These are phyloP conservation scores for Auricularia cornea DNA, from an alignment of 768 basidiomycete species.

Conservation along the genomic window DNA sequence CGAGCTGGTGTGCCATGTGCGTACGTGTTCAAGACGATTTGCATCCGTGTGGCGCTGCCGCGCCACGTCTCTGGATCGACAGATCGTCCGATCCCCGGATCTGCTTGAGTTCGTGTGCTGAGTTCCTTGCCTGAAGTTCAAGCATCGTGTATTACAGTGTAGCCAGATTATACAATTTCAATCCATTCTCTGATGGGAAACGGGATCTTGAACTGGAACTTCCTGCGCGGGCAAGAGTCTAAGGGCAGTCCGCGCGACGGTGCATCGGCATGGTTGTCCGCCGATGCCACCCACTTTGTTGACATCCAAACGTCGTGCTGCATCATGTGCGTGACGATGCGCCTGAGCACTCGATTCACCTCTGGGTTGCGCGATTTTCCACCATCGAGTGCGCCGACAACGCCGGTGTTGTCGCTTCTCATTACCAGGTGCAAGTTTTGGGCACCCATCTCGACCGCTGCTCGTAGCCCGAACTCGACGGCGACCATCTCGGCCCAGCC, in stretches of 20 bases:
- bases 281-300: slow-evolving; percentile 23
- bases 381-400: slow-evolving; percentile 27
- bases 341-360: slow-evolving; percentile 16
- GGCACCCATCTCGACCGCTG: slow-evolving; percentile 19
- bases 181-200: too few relatives aligned
- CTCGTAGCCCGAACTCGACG: slow-evolving; percentile 32
- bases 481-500: slow-evolving; percentile 41
- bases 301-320: slow-evolving; percentile 17
- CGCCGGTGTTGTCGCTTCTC: slow-evolving; percentile 34
- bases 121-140: too few relatives aligned
- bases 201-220: too few relatives aligned
- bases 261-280: slow-evolving; percentile 27
- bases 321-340: slow-evolving; percentile 19
- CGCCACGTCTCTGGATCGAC: too few relatives aligned
- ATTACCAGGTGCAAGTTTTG: slow-evolving; percentile 20
- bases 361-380: slow-evolving; percentile 14
- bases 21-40: too few relatives aligned
- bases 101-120: too few relatives aligned
- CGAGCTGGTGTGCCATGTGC: too few relatives aligned
- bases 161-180: too few relatives aligned
- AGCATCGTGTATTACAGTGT: too few relatives aligned
- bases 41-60: too few relatives aligned
- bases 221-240: neutral
- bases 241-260: slow-evolving; percentile 24
- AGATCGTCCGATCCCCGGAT: too few relatives aligned